phyloP scores from a whole-genome alignment of 352 stramenopile genomes.

The Pythium rhizo-oryzae region DNA sequence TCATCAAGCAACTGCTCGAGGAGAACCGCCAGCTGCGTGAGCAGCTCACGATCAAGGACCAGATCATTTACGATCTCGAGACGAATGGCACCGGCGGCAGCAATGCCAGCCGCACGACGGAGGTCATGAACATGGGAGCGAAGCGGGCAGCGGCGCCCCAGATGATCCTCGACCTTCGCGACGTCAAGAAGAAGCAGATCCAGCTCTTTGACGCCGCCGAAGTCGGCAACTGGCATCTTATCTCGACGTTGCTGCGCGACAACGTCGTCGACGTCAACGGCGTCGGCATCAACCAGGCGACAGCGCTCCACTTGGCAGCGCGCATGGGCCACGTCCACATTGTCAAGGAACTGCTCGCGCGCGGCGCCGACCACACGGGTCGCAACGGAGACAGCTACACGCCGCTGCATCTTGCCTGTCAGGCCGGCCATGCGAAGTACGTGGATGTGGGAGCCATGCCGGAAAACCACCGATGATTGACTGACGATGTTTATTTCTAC shows the following conservation, averaged over 20 bases:
- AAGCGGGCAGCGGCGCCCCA: conserved; percentile 68
- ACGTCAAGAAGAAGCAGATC: conserved; percentile 91
- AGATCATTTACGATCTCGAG: conserved; percentile 85
- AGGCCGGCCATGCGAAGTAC: conserved; percentile 70
- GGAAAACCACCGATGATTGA: neutral
- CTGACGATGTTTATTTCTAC: conserved; percentile 23
- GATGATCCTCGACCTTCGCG: conserved; percentile 82
- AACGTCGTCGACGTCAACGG: conserved; percentile 89
- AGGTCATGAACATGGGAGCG: conserved; percentile 11
- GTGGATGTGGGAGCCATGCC: neutral
- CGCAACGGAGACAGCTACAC: conserved; percentile 84
- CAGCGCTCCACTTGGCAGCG: conserved; percentile 73
- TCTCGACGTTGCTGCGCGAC: conserved; percentile 77
- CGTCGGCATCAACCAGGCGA: conserved; percentile 86
- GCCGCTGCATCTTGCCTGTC: conserved; percentile 73
- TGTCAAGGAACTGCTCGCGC: conserved; percentile 72
- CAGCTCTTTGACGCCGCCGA: conserved; percentile 86
- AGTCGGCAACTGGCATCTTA: conserved; percentile 83
- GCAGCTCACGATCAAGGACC: conserved; percentile 79
- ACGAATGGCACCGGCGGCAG: conserved; percentile 53
- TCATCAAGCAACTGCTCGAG: conserved; percentile 87
- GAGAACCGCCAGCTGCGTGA: conserved; percentile 80
- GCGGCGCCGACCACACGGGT: conserved; percentile 63
- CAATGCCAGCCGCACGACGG: conserved; percentile 16
- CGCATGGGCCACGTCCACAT: conserved; percentile 79